Percentiles rank a stretch among this genome's conserved stretches.
These are phyloP conservation scores for Isatis tinctoria DNA, from an alignment of 345 rosid species.

Conservation along the genomic window DNA sequence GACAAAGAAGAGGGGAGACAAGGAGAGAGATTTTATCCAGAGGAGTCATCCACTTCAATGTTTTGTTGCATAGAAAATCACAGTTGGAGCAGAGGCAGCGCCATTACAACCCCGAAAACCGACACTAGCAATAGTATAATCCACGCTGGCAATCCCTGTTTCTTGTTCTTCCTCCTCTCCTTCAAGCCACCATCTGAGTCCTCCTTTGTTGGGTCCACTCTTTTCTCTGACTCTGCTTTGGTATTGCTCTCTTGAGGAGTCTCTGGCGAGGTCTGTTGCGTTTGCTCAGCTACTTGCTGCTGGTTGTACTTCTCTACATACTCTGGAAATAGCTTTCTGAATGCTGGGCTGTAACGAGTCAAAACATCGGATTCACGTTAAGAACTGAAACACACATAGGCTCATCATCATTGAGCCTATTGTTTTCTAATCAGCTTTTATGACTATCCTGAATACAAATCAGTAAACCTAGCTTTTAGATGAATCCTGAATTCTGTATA, in stretches of 20 bases:
- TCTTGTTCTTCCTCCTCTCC: constrained; percentile 49
- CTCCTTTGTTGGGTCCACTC: constrained; percentile 34
- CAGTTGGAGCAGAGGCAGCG: constrained; percentile 92
- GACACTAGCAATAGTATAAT: constrained; percentile 79
- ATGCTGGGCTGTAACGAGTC: constrained; percentile 56
- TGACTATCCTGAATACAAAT: not conserved
- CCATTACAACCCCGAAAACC: constrained; percentile 88
- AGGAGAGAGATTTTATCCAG: not conserved
- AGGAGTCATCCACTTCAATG: constrained; percentile 4
- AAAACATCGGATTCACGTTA: constrained; percentile 5
- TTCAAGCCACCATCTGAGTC: constrained; percentile 21
- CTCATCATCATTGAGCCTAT: too few species aligned
- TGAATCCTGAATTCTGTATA: not conserved
- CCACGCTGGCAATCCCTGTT: constrained; percentile 80
- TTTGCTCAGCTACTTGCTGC: constrained; percentile 55
- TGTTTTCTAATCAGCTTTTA: not conserved
- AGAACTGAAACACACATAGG: not conserved
- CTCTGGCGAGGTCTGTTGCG: constrained; percentile 40
- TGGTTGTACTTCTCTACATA: constrained; percentile 72
- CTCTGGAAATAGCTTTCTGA: constrained; percentile 91
- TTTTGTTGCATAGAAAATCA: constrained; percentile 31
- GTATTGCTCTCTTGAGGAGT: constrained; percentile 38
- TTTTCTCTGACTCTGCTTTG: constrained; percentile 33
- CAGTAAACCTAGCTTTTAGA: not conserved
- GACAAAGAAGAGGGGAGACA: constrained; percentile 1